Conservation (phyloP, 1,284 basidiomycete genomes). For the Heterobasidion occidentale region DNA sequence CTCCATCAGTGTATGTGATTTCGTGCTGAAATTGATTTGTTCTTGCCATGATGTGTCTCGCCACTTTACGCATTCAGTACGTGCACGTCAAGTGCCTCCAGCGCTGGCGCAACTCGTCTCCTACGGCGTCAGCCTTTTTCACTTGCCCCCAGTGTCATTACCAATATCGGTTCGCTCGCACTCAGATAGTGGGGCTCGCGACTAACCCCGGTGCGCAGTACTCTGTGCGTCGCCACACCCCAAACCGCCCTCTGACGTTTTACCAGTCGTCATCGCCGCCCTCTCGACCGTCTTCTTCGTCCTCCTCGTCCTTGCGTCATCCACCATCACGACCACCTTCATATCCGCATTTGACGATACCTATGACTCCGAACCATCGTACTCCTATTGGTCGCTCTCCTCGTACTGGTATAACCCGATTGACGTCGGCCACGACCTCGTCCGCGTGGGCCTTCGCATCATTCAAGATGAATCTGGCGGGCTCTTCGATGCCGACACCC, state of each 20-base stretch:
- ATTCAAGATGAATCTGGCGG: constrained; percentile 42
- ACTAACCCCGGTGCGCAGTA: constrained; percentile 55
- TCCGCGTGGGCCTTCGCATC: constrained; percentile 56
- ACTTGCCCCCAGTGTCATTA: constrained; percentile 72
- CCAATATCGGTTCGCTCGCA: constrained; percentile 64
- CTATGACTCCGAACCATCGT: constrained; percentile 31
- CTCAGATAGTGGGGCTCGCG: constrained; percentile 58
- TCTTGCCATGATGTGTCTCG: background rate
- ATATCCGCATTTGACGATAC: constrained; percentile 44
- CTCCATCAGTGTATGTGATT: constrained; percentile 59
- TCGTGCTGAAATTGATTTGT: background rate
- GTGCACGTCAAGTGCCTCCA: constrained; percentile 74
- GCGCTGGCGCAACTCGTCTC: constrained; percentile 57
- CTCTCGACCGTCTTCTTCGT: constrained; percentile 62
- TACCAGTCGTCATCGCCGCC: constrained; percentile 54
- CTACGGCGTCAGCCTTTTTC: constrained; percentile 53
- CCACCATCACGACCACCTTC: constrained; percentile 63
- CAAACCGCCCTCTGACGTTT: constrained; percentile 2
- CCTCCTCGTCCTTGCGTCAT: constrained; percentile 58
- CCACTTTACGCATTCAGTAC: constrained; percentile 34
- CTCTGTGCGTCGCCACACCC: background rate
- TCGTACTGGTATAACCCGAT: constrained; percentile 37
- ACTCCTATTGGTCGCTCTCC: constrained; percentile 26
- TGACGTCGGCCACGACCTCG: constrained; percentile 52
- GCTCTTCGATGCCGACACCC: constrained; percentile 8